Base-by-base conservation (phyloP, 345 rosid species). In the rapeseed (Brassica napus) region DNA sequence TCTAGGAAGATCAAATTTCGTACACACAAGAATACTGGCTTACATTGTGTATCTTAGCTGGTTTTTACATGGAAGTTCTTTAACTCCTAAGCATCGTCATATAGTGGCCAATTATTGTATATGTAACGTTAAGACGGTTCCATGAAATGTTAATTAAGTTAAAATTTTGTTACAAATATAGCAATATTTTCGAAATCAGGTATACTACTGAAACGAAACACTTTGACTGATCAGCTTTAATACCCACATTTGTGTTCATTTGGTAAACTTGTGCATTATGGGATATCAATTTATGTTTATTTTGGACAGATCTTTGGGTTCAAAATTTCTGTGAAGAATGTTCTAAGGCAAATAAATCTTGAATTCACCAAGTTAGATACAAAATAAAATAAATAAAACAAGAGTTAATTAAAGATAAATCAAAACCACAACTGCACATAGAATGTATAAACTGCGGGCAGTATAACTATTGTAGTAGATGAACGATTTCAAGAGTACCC, bases 341-440 rank as follows among this genome's bases (percentile, higher is more conserved):
- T 49, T 4, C 49, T 28, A 69, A 39, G 44, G 16, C 34, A 61
- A 44, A 28, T n/a, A 37, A 21, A 44, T 42, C 1, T 21, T 5
- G 9, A 52, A 21, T 31, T 42, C 24, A 64, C 1, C 69, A 5
- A 15, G 15, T 65, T 2, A 65, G 16, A 62, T 47, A 30, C 11
- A 31, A 62, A 64, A 26, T n/a, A 35, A 49, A 14, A 55, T 6
- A 3, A 47, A 3, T 1, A n/a, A 34, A 35, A 39, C 1, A 30
- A 15, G 32, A 31, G 52, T 14, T 69, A 31, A 39, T 6, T 54
- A 54, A 54, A 47, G 3, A 34, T n/a, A 64, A 32, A 54, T 64
- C 54, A 7, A 59, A 44, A 69, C 30, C 57, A 6, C 39, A 32
- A 69, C 58, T 62, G 71, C 39, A 63, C 75, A 70, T 49, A 52